phyloP scores from a whole-genome alignment of 768 basidiomycete genomes.

The Lactarius pseudohatsudake region DNA sequence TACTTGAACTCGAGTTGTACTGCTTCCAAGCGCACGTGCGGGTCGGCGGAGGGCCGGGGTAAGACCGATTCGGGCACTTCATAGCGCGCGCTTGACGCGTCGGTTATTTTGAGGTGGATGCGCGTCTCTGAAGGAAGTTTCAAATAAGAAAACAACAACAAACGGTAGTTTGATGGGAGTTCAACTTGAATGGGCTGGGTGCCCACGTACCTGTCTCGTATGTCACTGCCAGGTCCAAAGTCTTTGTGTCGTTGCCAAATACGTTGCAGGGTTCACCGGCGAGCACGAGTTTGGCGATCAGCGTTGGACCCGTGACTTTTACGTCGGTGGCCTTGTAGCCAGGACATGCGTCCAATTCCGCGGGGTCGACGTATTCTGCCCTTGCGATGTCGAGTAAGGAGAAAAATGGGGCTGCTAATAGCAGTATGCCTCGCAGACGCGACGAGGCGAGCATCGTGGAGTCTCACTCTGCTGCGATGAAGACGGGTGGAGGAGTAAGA shows the following conservation, averaged over 20 bases:
- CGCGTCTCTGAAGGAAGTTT: conserved; percentile 45
- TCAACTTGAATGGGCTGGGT: background rate
- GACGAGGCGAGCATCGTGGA: background rate
- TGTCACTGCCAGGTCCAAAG: conserved; percentile 49
- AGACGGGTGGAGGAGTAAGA: background rate
- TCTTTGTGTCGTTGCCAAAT: conserved; percentile 54
- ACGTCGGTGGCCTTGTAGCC: conserved; percentile 57
- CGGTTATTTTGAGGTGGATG: conserved; percentile 64
- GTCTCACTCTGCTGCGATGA: background rate
- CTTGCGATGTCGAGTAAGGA: conserved; percentile 8
- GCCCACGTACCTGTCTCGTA: conserved; percentile 53
- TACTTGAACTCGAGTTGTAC: conserved; percentile 60
- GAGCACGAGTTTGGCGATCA: conserved; percentile 55
- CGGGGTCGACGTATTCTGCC: conserved; percentile 33
- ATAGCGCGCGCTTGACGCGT: conserved; percentile 50
- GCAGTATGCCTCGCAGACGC: conserved; percentile 2
- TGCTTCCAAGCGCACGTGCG: conserved; percentile 33
- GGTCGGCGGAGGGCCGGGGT: conserved; percentile 47
- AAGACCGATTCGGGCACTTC: conserved; percentile 65
- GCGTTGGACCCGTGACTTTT: conserved; percentile 37
- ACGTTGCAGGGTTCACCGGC: conserved; percentile 56
- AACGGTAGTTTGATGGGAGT: background rate
- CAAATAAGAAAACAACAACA: background rate
- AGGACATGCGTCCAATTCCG: conserved; percentile 53
- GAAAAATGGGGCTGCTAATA: background rate